Conservation (phyloP, 2,329 filamentous ascomycete species). For the Epichloe hybrida region DNA sequence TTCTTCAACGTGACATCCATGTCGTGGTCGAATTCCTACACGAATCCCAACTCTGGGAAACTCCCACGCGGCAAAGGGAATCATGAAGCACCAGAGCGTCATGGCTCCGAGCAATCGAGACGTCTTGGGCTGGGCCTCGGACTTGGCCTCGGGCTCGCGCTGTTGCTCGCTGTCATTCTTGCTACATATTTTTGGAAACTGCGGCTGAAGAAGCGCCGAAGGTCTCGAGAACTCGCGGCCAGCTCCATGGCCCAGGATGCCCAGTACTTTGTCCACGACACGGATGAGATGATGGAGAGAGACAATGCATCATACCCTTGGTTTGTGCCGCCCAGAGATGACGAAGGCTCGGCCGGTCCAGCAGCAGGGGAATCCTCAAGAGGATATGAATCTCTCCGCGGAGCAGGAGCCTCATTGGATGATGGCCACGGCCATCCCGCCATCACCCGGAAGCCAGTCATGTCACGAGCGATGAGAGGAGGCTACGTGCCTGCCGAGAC, state of each 20-base stretch:
- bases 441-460: conserved; percentile 22
- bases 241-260: conserved; percentile 36
- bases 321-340: background rate
- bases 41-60: conserved; percentile 24
- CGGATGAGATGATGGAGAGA: conserved; percentile 34
- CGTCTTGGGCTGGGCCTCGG: conserved; percentile 48
- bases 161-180: conserved; percentile 32
- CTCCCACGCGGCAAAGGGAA: background rate
- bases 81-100: conserved; percentile 12
- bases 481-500: conserved; percentile 20
- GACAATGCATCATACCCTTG: conserved; percentile 9
- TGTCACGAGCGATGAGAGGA: conserved; percentile 14
- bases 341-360: background rate
- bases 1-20: conserved; percentile 47
- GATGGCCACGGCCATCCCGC: conserved; percentile 20
- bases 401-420: conserved; percentile 6
- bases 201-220: conserved; percentile 21
- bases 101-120: conserved; percentile 11
- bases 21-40: conserved; percentile 37
- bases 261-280: conserved; percentile 28
- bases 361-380: conserved; percentile 25
- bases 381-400: conserved; percentile 37
- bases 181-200: conserved; percentile 39
- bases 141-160: conserved; percentile 39
- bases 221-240: conserved; percentile 31